Evolutionary conservation across 306 rosid genomes (phyloP).

Genomic region (Dryas alaskensis): DNA sequence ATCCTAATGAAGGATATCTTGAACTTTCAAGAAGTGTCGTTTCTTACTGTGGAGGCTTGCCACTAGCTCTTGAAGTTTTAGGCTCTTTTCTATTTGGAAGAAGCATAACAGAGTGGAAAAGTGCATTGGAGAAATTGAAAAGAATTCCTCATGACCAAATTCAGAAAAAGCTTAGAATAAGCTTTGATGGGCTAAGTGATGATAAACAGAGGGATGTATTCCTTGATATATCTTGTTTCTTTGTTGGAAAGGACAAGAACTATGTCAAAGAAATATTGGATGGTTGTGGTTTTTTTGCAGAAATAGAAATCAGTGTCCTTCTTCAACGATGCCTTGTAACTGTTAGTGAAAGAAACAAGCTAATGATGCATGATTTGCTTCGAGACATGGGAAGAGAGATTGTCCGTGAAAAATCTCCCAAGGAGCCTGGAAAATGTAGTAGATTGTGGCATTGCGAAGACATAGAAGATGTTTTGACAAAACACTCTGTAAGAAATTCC

Average conservation of each 20-base stretch:
- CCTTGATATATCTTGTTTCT: conserved; percentile 39
- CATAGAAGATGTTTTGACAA: no score
- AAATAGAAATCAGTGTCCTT: conserved; percentile 28
- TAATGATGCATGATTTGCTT: conserved; percentile 30
- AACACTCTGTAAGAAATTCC: no score
- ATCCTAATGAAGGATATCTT: background rate
- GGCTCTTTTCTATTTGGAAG: conserved; percentile 35
- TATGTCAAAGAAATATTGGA: conserved; percentile 29
- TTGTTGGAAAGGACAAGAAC: conserved; percentile 23
- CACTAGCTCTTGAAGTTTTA: conserved; percentile 37
- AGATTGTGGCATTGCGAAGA: background rate
- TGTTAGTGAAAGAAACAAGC: background rate
- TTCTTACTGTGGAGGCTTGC: conserved; percentile 36
- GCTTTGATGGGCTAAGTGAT: conserved; percentile 20
- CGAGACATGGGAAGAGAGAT: conserved; percentile 47
- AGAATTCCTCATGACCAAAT: conserved; percentile 22
- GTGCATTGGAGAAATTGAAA: conserved; percentile 26
- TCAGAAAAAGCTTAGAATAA: conserved; percentile 25
- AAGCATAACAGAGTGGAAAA: conserved; percentile 23
- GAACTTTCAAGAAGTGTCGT: conserved; percentile 9
- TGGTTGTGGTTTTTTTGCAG: conserved; percentile 35
- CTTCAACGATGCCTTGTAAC: conserved; percentile 26
- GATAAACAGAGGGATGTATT: conserved; percentile 24
- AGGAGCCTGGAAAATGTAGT: conserved; percentile 10
- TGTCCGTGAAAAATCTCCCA: conserved; percentile 7